Conservation (phyloP, 73 alveolate species). For the Paramecium sexaurelia region DNA sequence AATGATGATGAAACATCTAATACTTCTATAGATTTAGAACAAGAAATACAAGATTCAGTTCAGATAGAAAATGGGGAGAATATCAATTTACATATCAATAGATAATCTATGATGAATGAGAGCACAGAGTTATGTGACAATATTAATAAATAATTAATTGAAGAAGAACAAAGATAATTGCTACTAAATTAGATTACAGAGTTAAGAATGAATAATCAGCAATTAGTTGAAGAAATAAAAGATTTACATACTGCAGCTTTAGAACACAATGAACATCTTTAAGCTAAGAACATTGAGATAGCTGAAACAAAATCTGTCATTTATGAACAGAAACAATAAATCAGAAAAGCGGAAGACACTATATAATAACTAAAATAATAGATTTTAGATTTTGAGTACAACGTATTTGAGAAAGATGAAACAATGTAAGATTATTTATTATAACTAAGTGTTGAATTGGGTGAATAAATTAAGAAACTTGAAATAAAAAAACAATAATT, state of each 20-base stretch:
- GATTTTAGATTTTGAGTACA: neutral
- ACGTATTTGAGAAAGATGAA: neutral
- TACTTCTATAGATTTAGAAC: neutral
- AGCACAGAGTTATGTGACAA: neutral
- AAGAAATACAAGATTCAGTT: no score
- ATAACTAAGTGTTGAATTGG: neutral
- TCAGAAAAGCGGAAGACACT: neutral
- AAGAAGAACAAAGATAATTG: neutral
- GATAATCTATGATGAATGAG: no score
- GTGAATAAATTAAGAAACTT: neutral
- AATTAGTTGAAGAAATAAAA: neutral
- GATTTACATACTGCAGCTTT: no score
- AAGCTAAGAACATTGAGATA: neutral
- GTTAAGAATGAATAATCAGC: neutral
- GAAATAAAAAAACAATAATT: neutral
- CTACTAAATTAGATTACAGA: neutral
- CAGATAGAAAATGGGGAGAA: no score
- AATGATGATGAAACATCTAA: neutral
- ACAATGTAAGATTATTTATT: neutral
- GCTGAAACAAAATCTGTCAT: neutral
- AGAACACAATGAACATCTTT: no score
- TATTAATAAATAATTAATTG: neutral
- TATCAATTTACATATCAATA: no score
- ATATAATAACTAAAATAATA: neutral
- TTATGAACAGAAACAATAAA: no score